Percentiles rank a stretch among this genome's conserved stretches.
Conservation (phyloP, 176 grass and related monocot species). For the Canna indica region DNA sequence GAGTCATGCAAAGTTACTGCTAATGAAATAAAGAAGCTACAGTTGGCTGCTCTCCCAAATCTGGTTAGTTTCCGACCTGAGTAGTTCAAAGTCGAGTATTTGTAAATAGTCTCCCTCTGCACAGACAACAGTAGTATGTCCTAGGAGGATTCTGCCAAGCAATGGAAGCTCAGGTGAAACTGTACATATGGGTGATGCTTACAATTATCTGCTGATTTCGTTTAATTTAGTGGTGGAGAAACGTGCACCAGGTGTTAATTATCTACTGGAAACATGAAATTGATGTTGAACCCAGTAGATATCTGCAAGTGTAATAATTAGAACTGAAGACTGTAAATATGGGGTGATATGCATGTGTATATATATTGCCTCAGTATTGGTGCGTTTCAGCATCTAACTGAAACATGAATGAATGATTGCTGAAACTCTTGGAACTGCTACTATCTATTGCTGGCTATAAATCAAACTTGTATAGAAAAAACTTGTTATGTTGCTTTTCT, state of each 20-base stretch:
- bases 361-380: no score
- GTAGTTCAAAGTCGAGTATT: background rate
- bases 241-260: background rate
- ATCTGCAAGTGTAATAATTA: background rate
- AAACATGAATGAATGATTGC: background rate
- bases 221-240: background rate
- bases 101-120: background rate
- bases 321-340: conserved; percentile 1
- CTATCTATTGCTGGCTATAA: background rate
- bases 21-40: conserved; percentile 75
- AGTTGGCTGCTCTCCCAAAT: conserved; percentile 58
- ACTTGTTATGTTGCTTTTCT: background rate
- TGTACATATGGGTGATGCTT: conserved; percentile 8
- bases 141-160: background rate
- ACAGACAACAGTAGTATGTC: no score
- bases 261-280: background rate
- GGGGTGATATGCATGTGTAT: no score
- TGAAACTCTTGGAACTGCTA: background rate
- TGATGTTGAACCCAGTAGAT: background rate
- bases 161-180: background rate
- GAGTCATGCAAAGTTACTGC: conserved; percentile 86
- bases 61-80: conserved; percentile 61
- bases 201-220: background rate
- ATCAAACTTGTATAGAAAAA: background rate
- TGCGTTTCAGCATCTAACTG: no score